These are phyloP conservation scores for Myxozyma neglecta DNA, from an alignment of 805 yeast species.

Conservation along the genomic window DNA sequence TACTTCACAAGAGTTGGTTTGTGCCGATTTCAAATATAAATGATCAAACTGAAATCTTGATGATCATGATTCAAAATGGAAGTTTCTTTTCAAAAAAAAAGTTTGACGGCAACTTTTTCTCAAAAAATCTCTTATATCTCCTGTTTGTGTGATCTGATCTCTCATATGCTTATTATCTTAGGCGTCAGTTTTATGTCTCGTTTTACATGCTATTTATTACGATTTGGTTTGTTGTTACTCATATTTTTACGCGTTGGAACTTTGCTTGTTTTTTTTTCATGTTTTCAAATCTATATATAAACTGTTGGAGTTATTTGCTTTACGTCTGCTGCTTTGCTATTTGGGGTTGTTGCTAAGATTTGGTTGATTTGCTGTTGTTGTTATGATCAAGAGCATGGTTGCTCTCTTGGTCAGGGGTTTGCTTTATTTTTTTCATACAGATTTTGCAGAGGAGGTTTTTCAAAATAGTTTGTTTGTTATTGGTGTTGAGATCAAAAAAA, in stretches of 20 bases:
- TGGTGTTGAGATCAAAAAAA: background rate
- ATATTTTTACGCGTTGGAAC: background rate
- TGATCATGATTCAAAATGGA: background rate
- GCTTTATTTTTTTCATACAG: background rate
- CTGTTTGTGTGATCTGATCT: too few relatives aligned
- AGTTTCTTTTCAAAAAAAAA: too few relatives aligned
- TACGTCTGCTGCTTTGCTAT: background rate
- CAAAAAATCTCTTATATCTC: too few relatives aligned
- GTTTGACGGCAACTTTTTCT: too few relatives aligned
- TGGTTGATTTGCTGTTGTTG: background rate
- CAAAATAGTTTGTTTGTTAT: background rate
- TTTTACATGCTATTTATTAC: background rate
- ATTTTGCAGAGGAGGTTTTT: background rate
- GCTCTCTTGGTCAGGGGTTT: background rate
- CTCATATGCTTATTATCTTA: too few relatives aligned
- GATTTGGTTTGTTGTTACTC: background rate
- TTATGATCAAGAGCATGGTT: background rate
- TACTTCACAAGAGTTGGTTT: slow-evolving; percentile 29
- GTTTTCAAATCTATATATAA: background rate
- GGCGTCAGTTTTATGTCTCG: background rate
- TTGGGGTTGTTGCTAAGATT: background rate
- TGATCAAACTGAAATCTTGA: too few relatives aligned
- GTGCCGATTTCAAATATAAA: slow-evolving; percentile 22
- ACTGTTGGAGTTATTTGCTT: slow-evolving; percentile 1
- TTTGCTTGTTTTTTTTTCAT: background rate